Evolutionary conservation across 768 basidiomycete species (phyloP).

Genomic region (Cyclocybe aegerita): DNA sequence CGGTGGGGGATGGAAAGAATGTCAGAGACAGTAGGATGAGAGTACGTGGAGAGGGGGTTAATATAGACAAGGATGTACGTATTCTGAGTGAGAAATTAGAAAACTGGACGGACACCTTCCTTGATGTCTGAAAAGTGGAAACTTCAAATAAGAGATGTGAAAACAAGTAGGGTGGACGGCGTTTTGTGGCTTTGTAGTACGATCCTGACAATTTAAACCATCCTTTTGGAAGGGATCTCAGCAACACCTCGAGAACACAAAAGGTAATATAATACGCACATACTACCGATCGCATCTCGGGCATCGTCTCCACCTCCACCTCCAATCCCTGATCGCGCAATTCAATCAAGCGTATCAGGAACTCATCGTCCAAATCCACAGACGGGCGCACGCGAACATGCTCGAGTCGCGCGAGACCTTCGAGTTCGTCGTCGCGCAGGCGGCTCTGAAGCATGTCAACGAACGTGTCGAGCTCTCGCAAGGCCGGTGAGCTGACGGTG

Average conservation of each 20-base stretch:
- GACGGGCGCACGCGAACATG: conserved; percentile 24
- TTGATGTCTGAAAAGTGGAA: too few species aligned
- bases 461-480: conserved; percentile 28
- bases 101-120: too few species aligned
- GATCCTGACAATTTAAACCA: too few species aligned
- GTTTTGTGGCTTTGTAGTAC: too few species aligned
- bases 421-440: conserved; percentile 18
- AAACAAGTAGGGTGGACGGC: too few species aligned
- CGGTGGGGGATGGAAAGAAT: too few species aligned
- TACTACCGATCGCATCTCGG: neutral
- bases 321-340: conserved; percentile 25
- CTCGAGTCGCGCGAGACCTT: conserved; percentile 24
- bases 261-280: neutral
- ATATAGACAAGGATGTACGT: too few species aligned
- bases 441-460: conserved; percentile 36
- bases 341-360: conserved; percentile 24
- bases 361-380: conserved; percentile 22
- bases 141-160: too few species aligned
- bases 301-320: conserved; percentile 20
- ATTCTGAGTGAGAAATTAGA: too few species aligned
- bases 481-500: conserved; percentile 31
- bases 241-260: neutral
- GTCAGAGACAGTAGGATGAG: too few species aligned
- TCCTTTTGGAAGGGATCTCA: neutral
- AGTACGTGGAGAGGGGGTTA: too few species aligned